phyloP scores from a whole-genome alignment of 2,329 filamentous ascomycete species.

The Penicillium glabrum region DNA sequence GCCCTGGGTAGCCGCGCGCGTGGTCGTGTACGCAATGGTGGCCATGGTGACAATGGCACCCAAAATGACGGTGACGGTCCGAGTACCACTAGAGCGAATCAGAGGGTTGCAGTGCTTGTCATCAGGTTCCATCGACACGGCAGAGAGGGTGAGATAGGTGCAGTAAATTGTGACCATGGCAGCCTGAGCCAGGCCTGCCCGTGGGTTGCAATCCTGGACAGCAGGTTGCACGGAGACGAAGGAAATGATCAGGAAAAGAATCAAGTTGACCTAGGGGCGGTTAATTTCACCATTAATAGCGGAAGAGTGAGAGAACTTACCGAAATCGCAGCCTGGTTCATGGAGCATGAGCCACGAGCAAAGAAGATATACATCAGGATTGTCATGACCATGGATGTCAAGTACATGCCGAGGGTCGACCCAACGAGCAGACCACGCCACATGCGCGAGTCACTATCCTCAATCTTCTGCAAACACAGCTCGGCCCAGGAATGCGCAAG shows the following conservation, averaged over 20 bases:
- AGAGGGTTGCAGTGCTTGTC: slow-evolving; percentile 93
- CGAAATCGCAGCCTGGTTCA: slow-evolving; percentile 96
- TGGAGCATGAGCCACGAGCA: slow-evolving; percentile 73
- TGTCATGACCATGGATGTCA: slow-evolving; percentile 88
- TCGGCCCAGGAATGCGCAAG: slow-evolving; percentile 97
- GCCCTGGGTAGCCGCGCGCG: slow-evolving; percentile 85
- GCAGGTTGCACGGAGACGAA: slow-evolving; percentile 84
- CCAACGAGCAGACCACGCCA: slow-evolving; percentile 90
- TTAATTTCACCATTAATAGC: slow-evolving; percentile 14
- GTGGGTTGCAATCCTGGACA: slow-evolving; percentile 88
- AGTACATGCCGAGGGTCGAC: slow-evolving; percentile 90
- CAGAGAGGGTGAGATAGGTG: slow-evolving; percentile 97
- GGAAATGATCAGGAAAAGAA: slow-evolving; percentile 78
- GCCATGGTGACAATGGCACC: slow-evolving; percentile 95
- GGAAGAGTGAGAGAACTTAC: slow-evolving; percentile 38
- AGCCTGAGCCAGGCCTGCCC: slow-evolving; percentile 92
- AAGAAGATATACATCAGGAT: slow-evolving; percentile 98
- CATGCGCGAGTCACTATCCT: slow-evolving; percentile 76
- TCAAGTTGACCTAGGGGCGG: slow-evolving; percentile 66
- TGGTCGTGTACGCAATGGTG: slow-evolving; percentile 96
- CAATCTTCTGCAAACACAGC: slow-evolving; percentile 90
- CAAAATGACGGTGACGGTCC: slow-evolving; percentile 86
- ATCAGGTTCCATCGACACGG: slow-evolving; percentile 97
- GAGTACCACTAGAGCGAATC: slow-evolving; percentile 76
- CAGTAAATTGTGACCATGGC: slow-evolving; percentile 98